phyloP scores from a whole-genome alignment of 495 filamentous ascomycete species.

The Astrocystis sublimbata region DNA sequence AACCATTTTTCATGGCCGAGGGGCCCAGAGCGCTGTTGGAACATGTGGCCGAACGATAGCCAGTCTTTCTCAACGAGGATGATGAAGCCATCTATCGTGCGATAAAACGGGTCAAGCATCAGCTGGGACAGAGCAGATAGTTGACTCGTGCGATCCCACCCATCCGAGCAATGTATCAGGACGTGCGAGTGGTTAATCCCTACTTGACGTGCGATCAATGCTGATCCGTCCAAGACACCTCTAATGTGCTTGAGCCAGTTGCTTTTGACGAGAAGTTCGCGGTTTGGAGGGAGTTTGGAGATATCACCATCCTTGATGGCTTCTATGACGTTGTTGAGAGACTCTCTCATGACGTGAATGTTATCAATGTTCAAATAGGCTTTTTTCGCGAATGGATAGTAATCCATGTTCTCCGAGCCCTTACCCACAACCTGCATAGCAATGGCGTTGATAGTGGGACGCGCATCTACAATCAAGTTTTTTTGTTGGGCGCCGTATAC shows the following conservation, averaged over 20 bases:
- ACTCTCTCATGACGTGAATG: slow-evolving; percentile 97
- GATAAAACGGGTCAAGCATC: slow-evolving; percentile 92
- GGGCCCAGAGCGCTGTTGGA: slow-evolving; percentile 82
- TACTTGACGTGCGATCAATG: slow-evolving; percentile 82
- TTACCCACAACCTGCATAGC: slow-evolving; percentile 94
- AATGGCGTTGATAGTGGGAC: slow-evolving; percentile 91
- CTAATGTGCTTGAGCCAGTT: slow-evolving; percentile 91
- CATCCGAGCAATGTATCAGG: slow-evolving; percentile 96
- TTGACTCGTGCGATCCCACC: slow-evolving; percentile 97
- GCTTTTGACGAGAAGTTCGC: slow-evolving; percentile 78
- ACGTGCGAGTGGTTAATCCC: slow-evolving; percentile 92
- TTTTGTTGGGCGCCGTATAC: slow-evolving; percentile 92
- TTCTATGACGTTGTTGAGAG: slow-evolving; percentile 83
- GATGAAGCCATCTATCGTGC: slow-evolving; percentile 94
- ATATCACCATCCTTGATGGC: slow-evolving; percentile 92
- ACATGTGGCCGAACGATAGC: slow-evolving; percentile 98
- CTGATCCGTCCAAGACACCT: slow-evolving; percentile 79
- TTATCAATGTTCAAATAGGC: slow-evolving; percentile 98
- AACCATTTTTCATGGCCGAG: slow-evolving; percentile 96
- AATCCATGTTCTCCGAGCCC: slow-evolving; percentile 97
- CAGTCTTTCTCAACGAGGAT: slow-evolving; percentile 96
- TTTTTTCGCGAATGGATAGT: slow-evolving; percentile 90
- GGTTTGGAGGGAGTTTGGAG: slow-evolving; percentile 78
- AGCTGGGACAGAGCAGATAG: slow-evolving; percentile 92
- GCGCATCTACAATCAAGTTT: slow-evolving; percentile 95